These are phyloP conservation scores for Bacidia gigantensis DNA, from an alignment of 495 filamentous ascomycete species.

Conservation along the genomic window DNA sequence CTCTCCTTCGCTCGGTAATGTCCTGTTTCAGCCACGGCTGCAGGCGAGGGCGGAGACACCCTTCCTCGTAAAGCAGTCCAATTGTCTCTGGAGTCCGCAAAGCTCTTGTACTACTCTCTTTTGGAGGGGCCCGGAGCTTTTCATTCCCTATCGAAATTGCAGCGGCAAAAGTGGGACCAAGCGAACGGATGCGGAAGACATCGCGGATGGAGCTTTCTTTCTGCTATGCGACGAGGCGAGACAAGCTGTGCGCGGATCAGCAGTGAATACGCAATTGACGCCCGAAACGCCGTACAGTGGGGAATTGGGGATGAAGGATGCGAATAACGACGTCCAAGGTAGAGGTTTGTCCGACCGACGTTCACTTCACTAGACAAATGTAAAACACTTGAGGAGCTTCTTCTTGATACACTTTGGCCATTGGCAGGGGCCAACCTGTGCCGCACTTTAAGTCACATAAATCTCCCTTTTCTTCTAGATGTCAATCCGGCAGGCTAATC, in stretches of 20 bases:
- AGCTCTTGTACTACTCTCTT: neutral
- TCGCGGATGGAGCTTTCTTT: slow-evolving; percentile 11
- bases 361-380: too few relatives aligned
- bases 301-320: neutral
- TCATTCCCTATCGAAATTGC: slow-evolving; percentile 4
- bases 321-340: too few relatives aligned
- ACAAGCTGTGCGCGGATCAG: neutral
- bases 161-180: slow-evolving; percentile 8
- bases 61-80: neutral
- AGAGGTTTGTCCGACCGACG: too few relatives aligned
- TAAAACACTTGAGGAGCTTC: neutral
- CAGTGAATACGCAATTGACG: slow-evolving; percentile 1
- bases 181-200: slow-evolving; percentile 15
- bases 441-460: neutral
- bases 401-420: neutral
- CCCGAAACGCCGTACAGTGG: neutral
- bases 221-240: slow-evolving; percentile 14
- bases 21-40: slow-evolving; percentile 4
- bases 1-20: neutral
- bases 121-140: neutral
- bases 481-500: neutral
- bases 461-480: neutral
- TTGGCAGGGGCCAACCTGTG: neutral
- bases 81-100: neutral
- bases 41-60: neutral